phyloP scores from a whole-genome alignment of 2,329 filamentous ascomycete genomes.

The Ophiostoma triangulosporum region DNA sequence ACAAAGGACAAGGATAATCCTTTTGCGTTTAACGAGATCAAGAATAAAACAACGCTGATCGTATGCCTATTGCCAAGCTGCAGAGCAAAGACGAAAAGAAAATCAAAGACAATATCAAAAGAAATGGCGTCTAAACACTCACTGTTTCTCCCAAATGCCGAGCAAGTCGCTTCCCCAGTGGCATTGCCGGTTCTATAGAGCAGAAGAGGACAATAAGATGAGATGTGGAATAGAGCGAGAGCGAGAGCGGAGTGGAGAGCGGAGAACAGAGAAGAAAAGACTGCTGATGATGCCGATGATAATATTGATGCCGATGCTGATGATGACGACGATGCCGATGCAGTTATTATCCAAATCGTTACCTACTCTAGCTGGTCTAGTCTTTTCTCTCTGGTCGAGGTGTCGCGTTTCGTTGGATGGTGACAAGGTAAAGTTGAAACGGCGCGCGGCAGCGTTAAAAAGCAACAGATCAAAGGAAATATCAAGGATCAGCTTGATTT shows the following conservation, averaged over 20 bases:
- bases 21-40: too few relatives aligned
- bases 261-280: background rate
- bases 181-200: background rate
- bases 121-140: background rate
- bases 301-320: too few relatives aligned
- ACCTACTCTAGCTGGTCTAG: background rate
- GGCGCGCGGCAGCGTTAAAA: background rate
- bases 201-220: background rate
- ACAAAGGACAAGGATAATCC: too few relatives aligned
- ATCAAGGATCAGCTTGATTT: too few relatives aligned
- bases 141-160: conserved; percentile 7
- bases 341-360: background rate
- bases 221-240: background rate
- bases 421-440: too few relatives aligned
- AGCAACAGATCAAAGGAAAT: background rate
- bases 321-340: background rate
- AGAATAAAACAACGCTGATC: too few relatives aligned
- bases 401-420: too few relatives aligned
- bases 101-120: background rate
- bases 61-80: too few relatives aligned
- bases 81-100: background rate
- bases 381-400: background rate
- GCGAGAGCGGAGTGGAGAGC: background rate
- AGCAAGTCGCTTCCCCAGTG: conserved; percentile 4
- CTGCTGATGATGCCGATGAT: background rate